Evolutionary conservation across 257 asterid genomes (phyloP), one percentile per base, ranked within the genome.

Genomic region (Linderniella brevidens): DNA sequence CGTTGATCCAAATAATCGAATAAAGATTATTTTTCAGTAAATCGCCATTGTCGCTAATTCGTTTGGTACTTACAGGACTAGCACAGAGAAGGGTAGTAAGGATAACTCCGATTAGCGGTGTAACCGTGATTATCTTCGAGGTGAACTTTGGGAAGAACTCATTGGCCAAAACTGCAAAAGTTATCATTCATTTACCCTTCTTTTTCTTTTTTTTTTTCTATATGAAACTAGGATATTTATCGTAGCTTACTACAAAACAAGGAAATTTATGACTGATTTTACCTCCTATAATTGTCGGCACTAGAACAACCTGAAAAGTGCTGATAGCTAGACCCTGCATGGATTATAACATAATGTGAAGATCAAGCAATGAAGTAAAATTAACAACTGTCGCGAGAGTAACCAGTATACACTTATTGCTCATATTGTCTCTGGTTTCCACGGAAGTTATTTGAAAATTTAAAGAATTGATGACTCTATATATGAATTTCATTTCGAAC

Each of bases 231-330:
- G 15, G 13, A 39, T 39, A 39, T 11, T 13, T 2, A 13, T 3
- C 43, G 9, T 39, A 9, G 15, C 15, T 39, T 11, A 39, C 32
- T 25, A 25, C 32, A 25, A 2, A 25, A 25, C 3, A 10, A 13
- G 43, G 3, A 39, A 2, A 6, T 1, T 13, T 3, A 25, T 8
- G 35, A 45, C 48, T 52, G 67, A 44, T 19, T 68, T 73, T 69
- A 87, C 97, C 97, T 70, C 97, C 97, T 67, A 87, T 55, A 64
- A 87, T 57, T 61, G 97, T 87, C 45, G 97, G 97, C 56, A 87
- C 83, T 59, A 87, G 64, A 56, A 87, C 97, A 60, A 87, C 97
- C 70, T 87, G 97, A 50, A 87, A 87, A 35, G 97, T 87, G 65
- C 93, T 87, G 58, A 83, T 63, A 50, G 97, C 95, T 63, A 87